Evolutionary conservation across 441 rosid species (phyloP), one percentile per base, ranked within the genome.

Genomic region (Gossypium davidsonii): DNA sequence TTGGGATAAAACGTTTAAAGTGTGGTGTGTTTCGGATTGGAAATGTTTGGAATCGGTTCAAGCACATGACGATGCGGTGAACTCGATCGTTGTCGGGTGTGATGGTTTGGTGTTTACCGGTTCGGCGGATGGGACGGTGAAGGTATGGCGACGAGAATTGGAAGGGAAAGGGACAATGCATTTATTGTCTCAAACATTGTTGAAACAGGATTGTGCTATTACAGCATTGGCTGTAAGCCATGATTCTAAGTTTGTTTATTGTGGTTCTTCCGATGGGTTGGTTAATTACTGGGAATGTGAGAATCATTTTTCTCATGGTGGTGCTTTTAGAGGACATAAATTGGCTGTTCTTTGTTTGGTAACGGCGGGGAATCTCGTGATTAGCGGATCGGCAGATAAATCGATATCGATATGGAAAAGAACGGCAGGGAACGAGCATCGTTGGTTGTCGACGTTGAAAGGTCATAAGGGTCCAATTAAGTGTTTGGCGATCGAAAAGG

Each of bases 111-210:
- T 94, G 20, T 90, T 94, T 25, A 88, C 97, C 0, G 98, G 98
- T 0, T 90, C 98, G 1, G 97, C 97, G 0, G 97, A 94, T n/a
- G 98, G 98, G 0, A 84, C 88, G 0, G 90, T 94, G 1, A 94
- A 94, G 69, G 97, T 90, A 2, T 94, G 98, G 97, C 79, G 97
- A 71, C 80, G 97, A 67, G 98, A 94, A 63, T 48, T 83, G 48
- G 95, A 86, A 74, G 98, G 94, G 3, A 94, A 85, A 70, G 97
- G 93, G 15, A 92, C 97, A 2, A 94, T 86, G 59, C 98, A 94
- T 67, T 89, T 83, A 81, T 88, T 90, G 73, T 94, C 95, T 0
- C 91, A 92, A 46, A 88, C 88, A 52, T 68, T 92, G 55, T 64
- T 94, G 58, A 92, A 89, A 78, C 94, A 94, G 77, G 97, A 91